phyloP scores from a whole-genome alignment of 805 yeast genomes.

The Yamadazyma olivae region DNA sequence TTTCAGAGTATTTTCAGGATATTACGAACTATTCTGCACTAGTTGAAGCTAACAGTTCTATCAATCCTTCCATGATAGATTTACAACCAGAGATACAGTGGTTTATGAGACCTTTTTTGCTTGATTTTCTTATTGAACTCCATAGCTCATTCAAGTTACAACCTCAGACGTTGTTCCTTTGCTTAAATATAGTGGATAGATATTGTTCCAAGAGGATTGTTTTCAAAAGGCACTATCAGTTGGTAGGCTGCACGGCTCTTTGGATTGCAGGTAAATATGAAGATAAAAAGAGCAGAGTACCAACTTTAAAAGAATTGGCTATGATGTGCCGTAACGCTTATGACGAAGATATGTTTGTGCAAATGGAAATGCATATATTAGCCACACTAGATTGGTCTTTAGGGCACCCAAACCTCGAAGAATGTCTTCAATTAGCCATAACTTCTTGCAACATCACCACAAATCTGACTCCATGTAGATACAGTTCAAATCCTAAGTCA shows the following conservation, averaged over 20 bases:
- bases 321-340: constrained; percentile 58
- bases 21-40: constrained; percentile 35
- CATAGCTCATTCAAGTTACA: constrained; percentile 41
- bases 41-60: constrained; percentile 39
- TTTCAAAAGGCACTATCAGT: constrained; percentile 45
- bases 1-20: constrained; percentile 41
- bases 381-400: constrained; percentile 55
- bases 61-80: constrained; percentile 50
- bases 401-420: constrained; percentile 51
- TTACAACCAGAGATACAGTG: constrained; percentile 47
- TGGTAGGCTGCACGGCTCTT: constrained; percentile 46
- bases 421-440: constrained; percentile 45
- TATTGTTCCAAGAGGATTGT: constrained; percentile 46
- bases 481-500: constrained; percentile 14
- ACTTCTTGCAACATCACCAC: constrained; percentile 9
- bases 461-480: constrained; percentile 23
- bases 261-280: constrained; percentile 53
- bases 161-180: constrained; percentile 41
- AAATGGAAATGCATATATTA: constrained; percentile 66
- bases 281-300: constrained; percentile 57
- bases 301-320: constrained; percentile 51
- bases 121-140: constrained; percentile 43
- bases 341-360: constrained; percentile 50
- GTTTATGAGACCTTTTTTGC: constrained; percentile 45
- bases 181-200: constrained; percentile 44